A percentile compares a stretch with the other conserved stretches of the same genome.
Conservation (phyloP, 768 basidiomycete species). For the Leucosporidium creatinivorum region DNA sequence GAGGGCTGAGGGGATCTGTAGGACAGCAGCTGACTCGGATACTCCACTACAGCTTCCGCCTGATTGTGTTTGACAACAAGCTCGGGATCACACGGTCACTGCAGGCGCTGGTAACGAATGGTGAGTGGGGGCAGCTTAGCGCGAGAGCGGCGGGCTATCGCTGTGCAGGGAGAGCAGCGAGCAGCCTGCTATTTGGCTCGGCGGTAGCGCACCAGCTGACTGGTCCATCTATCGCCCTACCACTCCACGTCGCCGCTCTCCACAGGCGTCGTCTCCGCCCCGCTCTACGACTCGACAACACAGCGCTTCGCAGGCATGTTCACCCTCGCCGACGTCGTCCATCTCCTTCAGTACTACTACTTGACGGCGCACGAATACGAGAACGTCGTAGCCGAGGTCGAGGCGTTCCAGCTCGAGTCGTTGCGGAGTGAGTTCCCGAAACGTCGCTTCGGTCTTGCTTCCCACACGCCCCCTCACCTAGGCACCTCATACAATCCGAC, state of each 20-base stretch:
- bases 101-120: constrained; percentile 67
- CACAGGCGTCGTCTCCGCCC: constrained; percentile 91
- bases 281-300: constrained; percentile 91
- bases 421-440: constrained; percentile 61
- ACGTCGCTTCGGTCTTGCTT: neutral
- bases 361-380: constrained; percentile 72
- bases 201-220: neutral
- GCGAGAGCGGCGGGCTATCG: neutral
- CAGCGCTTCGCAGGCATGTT: constrained; percentile 96
- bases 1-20: no score
- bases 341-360: constrained; percentile 98
- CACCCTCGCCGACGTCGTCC: constrained; percentile 97
- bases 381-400: constrained; percentile 79
- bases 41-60: constrained; percentile 41
- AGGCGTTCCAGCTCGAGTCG: constrained; percentile 79
- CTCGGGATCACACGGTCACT: constrained; percentile 93
- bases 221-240: no score
- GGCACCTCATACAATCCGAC: no score
- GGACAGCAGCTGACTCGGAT: no score
- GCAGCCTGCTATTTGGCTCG: no score
- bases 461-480: no score
- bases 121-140: constrained; percentile 35
- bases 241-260: neutral
- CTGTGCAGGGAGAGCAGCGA: neutral
- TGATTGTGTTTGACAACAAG: constrained; percentile 93